Base-by-base conservation (phyloP, 129 eudicot genomes). In the Flaveria sonorensis region DNA sequence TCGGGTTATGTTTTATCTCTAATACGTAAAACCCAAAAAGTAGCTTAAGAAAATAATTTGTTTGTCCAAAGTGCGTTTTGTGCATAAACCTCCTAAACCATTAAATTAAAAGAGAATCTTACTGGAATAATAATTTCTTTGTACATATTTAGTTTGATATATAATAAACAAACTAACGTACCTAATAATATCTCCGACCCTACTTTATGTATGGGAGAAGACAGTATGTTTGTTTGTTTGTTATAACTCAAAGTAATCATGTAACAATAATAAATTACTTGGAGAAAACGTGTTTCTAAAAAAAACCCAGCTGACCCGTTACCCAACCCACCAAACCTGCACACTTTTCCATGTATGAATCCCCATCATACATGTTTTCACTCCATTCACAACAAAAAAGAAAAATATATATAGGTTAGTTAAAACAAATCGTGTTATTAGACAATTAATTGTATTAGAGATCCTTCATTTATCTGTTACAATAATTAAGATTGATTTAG, bases 251-350 rank as follows among this genome's bases (percentile, higher is more conserved):
- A 9, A 45, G 13, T 45, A 43, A 23, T 60, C 16, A 24, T 23
- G 39, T 23, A 23, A 23, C 4, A 60, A 10, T 23, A 60, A 23
- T 2, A 59, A 10, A 60, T 3, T 60, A 11, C 12, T 60, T 56
- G 62, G 26, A 56, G 24, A 60, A 20, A 11, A 13, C 12, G 40
- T 60, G 66, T 60, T 60, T 3, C 18, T 15, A 1, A 21, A 3
- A 21, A 3, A 60, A 60, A 24, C 28, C 30, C 65, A 60, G 7
- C 66, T 7, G 15, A 11, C 66, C 39, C 66, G 39, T 60, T 60
- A 60, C 36, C 36, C 66, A 60, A 23, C 66, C 66, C 36, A 60
- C 66, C 66, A 24, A 60, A 60, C 66, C 36, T 24, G 8, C 66
- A 36, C 39, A 24, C 12, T 60, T 23, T 60, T 60, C n/a, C 66